Base-by-base conservation (phyloP, 1,139 yeast genomes). In the Debaryomycetaceae sp. region DNA sequence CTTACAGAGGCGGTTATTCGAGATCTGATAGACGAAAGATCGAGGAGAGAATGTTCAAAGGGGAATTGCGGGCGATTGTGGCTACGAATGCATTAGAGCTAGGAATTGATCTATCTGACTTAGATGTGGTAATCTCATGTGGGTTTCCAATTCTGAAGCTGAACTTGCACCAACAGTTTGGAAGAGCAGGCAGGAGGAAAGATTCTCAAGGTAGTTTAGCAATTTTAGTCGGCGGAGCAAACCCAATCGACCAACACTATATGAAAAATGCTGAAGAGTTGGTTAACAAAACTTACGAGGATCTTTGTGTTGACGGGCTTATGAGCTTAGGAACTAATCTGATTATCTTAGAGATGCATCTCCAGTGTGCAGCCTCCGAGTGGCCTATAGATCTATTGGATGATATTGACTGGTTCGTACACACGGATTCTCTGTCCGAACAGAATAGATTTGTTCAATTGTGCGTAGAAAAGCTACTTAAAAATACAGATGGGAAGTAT, bases 361-460 rank as follows among this genome's bases (percentile, higher is more conserved):
- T 91, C 31, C 98, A 91, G 56, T 93, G 99, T 70, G 97, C 98
- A 0, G 96, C 97, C 0, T 86, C 80, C 59, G 99, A 93, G 58
- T 58, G 78, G 35, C 93, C 96, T 0, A 69, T 93, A 3, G 62
- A 60, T 33, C 59, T 76, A 5, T 73, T 70, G 0, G 60, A 66
- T 3, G 97, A 90, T 53, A 51, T 59, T 4, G 58, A 63, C 43
- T 89, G 81, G 72, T 87, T 91, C 57, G 52, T 39, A 43, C 59
- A 43, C 8, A 50, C 45, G 14, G 42, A 46, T 6, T 46, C 52
- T 4, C 38, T 48, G 4, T 37, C 42, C 8, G 51, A 51, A 57
- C 51, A 56, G 53, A 44, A 58, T 34, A 53, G 55, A 40, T 64
- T 78, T 34, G 50, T 55, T 5, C 68, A 64, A 35, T 59, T 77